Conservation (phyloP, 768 basidiomycete species). For the Leccinellum luteum region DNA sequence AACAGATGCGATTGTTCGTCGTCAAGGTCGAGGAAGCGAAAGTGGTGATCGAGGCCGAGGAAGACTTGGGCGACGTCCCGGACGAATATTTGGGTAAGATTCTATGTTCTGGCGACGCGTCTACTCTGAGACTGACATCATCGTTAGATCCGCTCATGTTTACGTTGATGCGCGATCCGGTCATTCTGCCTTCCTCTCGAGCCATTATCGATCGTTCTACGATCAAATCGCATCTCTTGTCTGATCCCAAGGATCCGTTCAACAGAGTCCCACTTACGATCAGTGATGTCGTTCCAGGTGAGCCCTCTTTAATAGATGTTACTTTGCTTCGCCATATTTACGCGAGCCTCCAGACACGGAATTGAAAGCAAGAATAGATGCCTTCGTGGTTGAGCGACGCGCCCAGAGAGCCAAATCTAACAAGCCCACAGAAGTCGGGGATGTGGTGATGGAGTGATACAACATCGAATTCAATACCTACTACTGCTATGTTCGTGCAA, state of each 20-base stretch:
- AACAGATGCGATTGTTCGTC: conserved; percentile 66
- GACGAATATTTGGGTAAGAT: conserved; percentile 89
- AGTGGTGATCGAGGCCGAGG: conserved; percentile 79
- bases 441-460: conserved; percentile 26
- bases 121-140: background rate
- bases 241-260: conserved; percentile 92
- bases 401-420: conserved; percentile 30
- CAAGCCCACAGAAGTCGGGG: conserved; percentile 28
- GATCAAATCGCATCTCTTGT: conserved; percentile 92
- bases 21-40: conserved; percentile 82
- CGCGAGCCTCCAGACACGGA: conserved; percentile 49
- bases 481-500: background rate
- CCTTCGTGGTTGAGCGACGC: conserved; percentile 61
- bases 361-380: conserved; percentile 71
- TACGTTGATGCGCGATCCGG: conserved; percentile 94
- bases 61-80: conserved; percentile 89
- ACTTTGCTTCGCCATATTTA: conserved; percentile 3
- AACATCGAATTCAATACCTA: conserved; percentile 8
- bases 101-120: conserved; percentile 21
- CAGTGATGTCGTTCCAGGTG: conserved; percentile 77
- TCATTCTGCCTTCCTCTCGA: conserved; percentile 80
- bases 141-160: conserved; percentile 81
- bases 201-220: conserved; percentile 82
- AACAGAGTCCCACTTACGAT: conserved; percentile 81
- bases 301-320: conserved; percentile 23